Evolutionary conservation across 2,329 filamentous ascomycete species (phyloP).

Genomic region (Sordariomycetes sp.): DNA sequence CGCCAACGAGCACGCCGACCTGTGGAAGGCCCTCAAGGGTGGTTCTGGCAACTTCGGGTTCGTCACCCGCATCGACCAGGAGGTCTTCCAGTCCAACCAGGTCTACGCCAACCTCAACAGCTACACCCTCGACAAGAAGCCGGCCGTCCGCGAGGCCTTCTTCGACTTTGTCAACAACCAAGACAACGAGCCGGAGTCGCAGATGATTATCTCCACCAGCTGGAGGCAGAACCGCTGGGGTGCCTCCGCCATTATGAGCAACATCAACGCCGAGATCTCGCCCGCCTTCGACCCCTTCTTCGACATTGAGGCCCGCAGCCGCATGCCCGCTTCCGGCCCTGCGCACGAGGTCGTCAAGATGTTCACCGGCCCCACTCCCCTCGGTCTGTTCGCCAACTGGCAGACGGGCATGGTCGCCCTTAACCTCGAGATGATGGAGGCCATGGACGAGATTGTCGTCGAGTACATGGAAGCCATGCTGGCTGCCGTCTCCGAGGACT

Average conservation of each 20-base stretch:
- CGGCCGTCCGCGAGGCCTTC: conserved; percentile 16
- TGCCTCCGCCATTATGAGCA: conserved; percentile 14
- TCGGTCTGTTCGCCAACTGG: conserved; percentile 22
- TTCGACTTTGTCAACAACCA: conserved; percentile 16
- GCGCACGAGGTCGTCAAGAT: conserved; percentile 17
- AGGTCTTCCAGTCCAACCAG: conserved; percentile 10
- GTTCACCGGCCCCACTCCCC: conserved; percentile 20
- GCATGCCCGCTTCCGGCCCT: conserved; percentile 12
- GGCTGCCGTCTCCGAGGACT: conserved; percentile 10
- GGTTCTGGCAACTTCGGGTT: conserved; percentile 42
- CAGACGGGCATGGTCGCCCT: conserved; percentile 18
- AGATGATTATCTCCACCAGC: conserved; percentile 16
- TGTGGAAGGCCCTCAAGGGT: conserved; percentile 45
- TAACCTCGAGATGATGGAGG: conserved; percentile 18
- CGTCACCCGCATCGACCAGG: conserved; percentile 32
- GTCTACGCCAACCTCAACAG: conserved; percentile 18
- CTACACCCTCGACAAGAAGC: conserved; percentile 12
- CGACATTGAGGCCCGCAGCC: conserved; percentile 11
- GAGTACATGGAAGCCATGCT: conserved; percentile 17
- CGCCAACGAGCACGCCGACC: conserved; percentile 30
- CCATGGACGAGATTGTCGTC: conserved; percentile 17
- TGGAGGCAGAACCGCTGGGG: conserved; percentile 9
- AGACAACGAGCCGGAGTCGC: conserved; percentile 13
- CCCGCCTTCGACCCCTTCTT: conserved; percentile 14
- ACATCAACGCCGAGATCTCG: conserved; percentile 13